Evolutionary conservation across 768 basidiomycete species (phyloP), one percentile per base, ranked within the genome.

Genomic region (Russula sp.): DNA sequence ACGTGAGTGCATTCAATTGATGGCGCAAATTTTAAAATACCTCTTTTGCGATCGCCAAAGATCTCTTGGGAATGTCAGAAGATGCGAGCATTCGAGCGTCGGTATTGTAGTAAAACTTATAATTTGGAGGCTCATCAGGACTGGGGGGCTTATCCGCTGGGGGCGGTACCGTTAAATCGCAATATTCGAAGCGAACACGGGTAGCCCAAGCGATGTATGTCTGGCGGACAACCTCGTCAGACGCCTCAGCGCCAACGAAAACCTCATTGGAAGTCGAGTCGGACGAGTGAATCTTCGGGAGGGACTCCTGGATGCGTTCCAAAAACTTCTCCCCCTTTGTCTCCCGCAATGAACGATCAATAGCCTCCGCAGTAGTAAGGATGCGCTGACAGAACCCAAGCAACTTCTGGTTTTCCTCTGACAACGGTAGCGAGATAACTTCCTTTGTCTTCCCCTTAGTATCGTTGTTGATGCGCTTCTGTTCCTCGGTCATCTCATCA

Each of bases 31-130:
- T 35, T 46, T 7, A 18, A 38, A 18, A 13, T 49, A 88, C 89
- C 82, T 96, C 93, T 75, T 97, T 98, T 4, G 95, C 95, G 64
- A 98, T 97, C 10, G 94, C 94, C 60, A 97, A 77, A 1, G 90
- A 93, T 47, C 95, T 81, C 74, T 92, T 95, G 6, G 93, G 93
- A 57, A 94, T 90, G 69, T 92, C 89, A 22, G 90, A 87, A 67
- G 84, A 85, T 4, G 86, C 86, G 34, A 93, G 76, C 85, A 91
- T 88, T 34, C 91, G 80, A 22, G 89, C 90, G 71, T 94, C 92
- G 66, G 81, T 85, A 69, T 88, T 87, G 75, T 81, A 94, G 71
- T 81, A 86, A 69, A 88, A 89, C 72, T 91, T 92, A 75, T 86
- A 94, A 69, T 87, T 83, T 3, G 88, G 87, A 0, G 80, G 73